A percentile compares a stretch with the other conserved stretches of the same genome.
These are phyloP conservation scores for Crithidia sp. DNA, from an alignment of 208 protist genomes.

Conservation along the genomic window DNA sequence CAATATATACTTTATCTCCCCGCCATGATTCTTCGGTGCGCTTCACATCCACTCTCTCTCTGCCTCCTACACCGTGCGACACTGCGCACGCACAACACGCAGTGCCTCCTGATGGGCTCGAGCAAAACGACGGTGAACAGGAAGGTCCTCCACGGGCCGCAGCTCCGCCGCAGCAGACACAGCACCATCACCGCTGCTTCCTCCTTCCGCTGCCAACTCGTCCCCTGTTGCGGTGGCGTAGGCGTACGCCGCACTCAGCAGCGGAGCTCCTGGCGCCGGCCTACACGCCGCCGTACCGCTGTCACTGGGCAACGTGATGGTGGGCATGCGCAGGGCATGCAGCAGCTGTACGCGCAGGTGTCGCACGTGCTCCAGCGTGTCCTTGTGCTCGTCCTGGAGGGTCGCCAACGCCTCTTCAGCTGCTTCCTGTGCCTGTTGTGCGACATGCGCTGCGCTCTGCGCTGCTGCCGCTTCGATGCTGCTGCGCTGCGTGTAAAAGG, in stretches of 20 bases:
- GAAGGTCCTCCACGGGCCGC: slow-evolving; percentile 38
- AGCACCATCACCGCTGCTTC: background rate
- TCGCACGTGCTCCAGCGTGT: slow-evolving; percentile 23
- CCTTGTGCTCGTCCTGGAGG: slow-evolving; percentile 7
- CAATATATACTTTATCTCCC: background rate
- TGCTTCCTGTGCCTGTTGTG: background rate
- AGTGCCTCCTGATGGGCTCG: slow-evolving; percentile 80
- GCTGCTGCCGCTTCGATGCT: background rate
- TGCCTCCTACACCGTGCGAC: slow-evolving; percentile 24
- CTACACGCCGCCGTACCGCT: background rate
- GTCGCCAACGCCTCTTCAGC: background rate
- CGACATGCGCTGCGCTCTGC: background rate
- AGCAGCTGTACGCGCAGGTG: slow-evolving; percentile 55
- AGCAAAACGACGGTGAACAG: slow-evolving; percentile 78
- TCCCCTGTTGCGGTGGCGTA: slow-evolving; percentile 1
- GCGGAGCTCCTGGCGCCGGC: background rate
- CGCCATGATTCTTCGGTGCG: no score
- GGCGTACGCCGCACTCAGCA: slow-evolving; percentile 15
- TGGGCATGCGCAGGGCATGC: slow-evolving; percentile 58
- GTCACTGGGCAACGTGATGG: slow-evolving; percentile 40
- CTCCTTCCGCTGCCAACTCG: background rate
- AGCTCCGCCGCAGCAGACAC: background rate
- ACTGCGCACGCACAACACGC: slow-evolving; percentile 56
- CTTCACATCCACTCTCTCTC: no score
- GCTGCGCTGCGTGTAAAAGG: background rate